Evolutionary conservation across 2,329 filamentous ascomycete species (phyloP), one percentile per base, ranked within the genome.

Genomic region (Alternaria conjuncta): DNA sequence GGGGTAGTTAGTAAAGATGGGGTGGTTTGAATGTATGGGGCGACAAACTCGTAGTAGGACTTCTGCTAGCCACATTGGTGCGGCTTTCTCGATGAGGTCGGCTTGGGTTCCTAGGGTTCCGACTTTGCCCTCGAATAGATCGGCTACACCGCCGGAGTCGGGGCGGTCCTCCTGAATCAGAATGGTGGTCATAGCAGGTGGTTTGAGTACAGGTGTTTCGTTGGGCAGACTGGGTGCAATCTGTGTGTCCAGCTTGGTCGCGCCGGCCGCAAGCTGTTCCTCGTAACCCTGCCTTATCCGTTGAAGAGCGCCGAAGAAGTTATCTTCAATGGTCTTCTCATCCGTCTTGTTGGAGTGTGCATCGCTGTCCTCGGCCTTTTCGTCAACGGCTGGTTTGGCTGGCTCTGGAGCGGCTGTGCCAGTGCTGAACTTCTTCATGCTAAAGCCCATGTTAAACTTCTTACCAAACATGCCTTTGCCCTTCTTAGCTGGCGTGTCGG

Each of bases 1-100:
- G 6, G 21, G 9, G 12, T 15, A 12, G 23, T 30, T 44, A 9
- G 7, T 23, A 9, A 5, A 12, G 12, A 18, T 4, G 5, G 20
- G 10, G 13, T 1, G 6, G 9, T 18, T 11, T 11, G 51, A 2
- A 28, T 13, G 26, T 28, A 6, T 51, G 6, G 36, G 9, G n/a
- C 18, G 20, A 69, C 82, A 71, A 82, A 90, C 89, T 73, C 86
- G 85, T 50, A 99, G 83, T 13, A 99, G 84, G 36, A 97, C 87
- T 67, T 98, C 94, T 13, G 92, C 94, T 7, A 99, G 85, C 96
- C 96, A 99, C 84, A 92, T 91, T 2, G 96, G 95, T 6, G 91
- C 94, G 44, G 90, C 88, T 74, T 93, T 91, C 81, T 98, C 94
- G 56, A 99, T 90, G 20, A 90, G 82, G 78, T 97, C 93, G 20